Evolutionary conservation across 2,329 filamentous ascomycete species (phyloP).

Genomic region (Sporothrix brunneoviolacea): DNA sequence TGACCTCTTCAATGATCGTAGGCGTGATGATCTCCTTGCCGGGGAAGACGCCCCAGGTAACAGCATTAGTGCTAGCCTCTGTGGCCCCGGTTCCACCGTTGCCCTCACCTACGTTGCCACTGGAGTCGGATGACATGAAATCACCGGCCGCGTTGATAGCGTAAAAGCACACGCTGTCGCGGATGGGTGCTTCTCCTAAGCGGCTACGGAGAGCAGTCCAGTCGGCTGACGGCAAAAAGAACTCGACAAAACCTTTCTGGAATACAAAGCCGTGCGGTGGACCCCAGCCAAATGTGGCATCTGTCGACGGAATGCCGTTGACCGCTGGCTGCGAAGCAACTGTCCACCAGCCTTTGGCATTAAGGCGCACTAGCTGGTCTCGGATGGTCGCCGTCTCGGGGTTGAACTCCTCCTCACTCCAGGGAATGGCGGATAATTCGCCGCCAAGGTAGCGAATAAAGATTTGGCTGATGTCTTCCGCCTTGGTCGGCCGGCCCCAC

Average conservation of each 20-base stretch:
- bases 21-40: constrained; percentile 98
- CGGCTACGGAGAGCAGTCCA: constrained; percentile 61
- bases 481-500: constrained; percentile 72
- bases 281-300: constrained; percentile 87
- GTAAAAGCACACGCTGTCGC: constrained; percentile 75
- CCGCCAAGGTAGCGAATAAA: constrained; percentile 79
- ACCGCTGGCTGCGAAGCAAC: constrained; percentile 92
- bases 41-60: constrained; percentile 98
- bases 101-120: constrained; percentile 27
- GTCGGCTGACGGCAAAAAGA: constrained; percentile 73
- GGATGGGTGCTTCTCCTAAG: constrained; percentile 50
- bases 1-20: constrained; percentile 95
- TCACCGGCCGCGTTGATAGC: constrained; percentile 73
- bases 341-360: constrained; percentile 86
- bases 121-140: constrained; percentile 63
- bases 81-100: constrained; percentile 19
- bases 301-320: constrained; percentile 70
- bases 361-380: constrained; percentile 66
- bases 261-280: constrained; percentile 90
- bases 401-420: constrained; percentile 84
- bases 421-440: constrained; percentile 74
- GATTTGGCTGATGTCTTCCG: constrained; percentile 66
- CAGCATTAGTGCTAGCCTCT: constrained; percentile 69
- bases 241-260: constrained; percentile 96
- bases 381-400: constrained; percentile 80